Conservation (phyloP, 2,329 filamentous ascomycete genomes). For the Calonectria naviculata region DNA sequence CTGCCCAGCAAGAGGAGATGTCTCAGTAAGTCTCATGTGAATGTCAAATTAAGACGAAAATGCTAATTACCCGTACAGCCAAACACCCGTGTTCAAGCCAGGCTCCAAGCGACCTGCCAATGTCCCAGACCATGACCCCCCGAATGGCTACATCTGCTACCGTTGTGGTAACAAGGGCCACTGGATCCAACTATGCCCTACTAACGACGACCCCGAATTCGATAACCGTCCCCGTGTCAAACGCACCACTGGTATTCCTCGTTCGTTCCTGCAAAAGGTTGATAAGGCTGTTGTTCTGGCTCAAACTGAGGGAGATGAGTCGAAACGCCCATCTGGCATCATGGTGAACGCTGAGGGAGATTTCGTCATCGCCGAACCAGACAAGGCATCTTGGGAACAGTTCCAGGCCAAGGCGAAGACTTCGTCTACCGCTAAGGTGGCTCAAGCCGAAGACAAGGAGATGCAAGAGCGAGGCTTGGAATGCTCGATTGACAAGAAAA, state of each 20-base stretch:
- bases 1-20: conserved; percentile 92
- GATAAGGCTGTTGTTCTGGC: conserved; percentile 86
- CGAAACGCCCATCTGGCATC: conserved; percentile 87
- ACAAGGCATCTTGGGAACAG: conserved; percentile 96
- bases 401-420: conserved; percentile 96
- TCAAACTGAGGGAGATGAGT: conserved; percentile 81
- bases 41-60: conserved; percentile 16
- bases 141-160: conserved; percentile 95
- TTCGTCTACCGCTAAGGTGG: conserved; percentile 83
- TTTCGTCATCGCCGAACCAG: conserved; percentile 95
- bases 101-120: conserved; percentile 75
- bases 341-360: conserved; percentile 99
- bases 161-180: conserved; percentile 98
- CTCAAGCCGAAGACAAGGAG: conserved; percentile 83
- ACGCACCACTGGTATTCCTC: conserved; percentile 95
- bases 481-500: conserved; percentile 96
- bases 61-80: conserved; percentile 57
- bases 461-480: conserved; percentile 88
- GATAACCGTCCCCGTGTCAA: conserved; percentile 95
- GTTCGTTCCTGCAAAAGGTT: conserved; percentile 94
- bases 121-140: conserved; percentile 92
- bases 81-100: conserved; percentile 70
- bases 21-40: conserved; percentile 70
- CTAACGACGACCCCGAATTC: conserved; percentile 97
- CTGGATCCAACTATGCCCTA: conserved; percentile 98